A percentile compares a stretch with the other conserved stretches of the same genome.
These are phyloP conservation scores for Kregervanrija pseudodelftensis DNA, from an alignment of 805 yeast species.

Conservation along the genomic window DNA sequence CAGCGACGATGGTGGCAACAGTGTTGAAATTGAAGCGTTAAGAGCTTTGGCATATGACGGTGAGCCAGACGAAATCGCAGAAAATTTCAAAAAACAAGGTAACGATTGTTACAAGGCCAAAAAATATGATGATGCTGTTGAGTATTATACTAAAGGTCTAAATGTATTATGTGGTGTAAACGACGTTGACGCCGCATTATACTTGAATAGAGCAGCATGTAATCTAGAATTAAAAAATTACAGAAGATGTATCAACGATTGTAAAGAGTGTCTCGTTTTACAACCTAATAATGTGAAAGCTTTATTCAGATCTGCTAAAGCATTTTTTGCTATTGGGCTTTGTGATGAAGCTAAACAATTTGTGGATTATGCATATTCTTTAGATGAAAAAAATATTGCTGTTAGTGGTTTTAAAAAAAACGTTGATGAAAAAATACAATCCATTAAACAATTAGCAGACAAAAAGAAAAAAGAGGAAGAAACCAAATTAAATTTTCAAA, in stretches of 20 bases:
- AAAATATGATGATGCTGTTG: conserved; percentile 69
- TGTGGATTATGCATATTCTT: conserved; percentile 52
- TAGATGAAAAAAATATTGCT: conserved; percentile 55
- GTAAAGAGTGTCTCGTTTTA: conserved; percentile 56
- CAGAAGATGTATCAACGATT: conserved; percentile 80
- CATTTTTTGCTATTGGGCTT: conserved; percentile 61
- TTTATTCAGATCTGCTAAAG: conserved; percentile 74
- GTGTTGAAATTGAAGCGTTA: conserved; percentile 74
- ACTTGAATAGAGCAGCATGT: conserved; percentile 84
- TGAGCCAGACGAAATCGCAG: conserved; percentile 86
- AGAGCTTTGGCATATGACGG: conserved; percentile 92
- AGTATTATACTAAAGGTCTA: conserved; percentile 72
- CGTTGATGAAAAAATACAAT: conserved; percentile 27
- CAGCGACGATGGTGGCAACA: conserved; percentile 68
- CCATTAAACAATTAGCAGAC: conserved; percentile 21
- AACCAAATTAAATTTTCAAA: conserved; percentile 34
- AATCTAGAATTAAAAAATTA: conserved; percentile 80
- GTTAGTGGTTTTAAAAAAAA: conserved; percentile 39
- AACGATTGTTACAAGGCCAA: conserved; percentile 75
- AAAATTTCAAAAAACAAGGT: conserved; percentile 87
- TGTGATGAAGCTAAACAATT: conserved; percentile 68
- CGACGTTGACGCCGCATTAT: conserved; percentile 54
- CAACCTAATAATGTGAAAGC: conserved; percentile 79
- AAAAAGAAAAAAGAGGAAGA: conserved; percentile 25
- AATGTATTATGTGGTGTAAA: conserved; percentile 57